phyloP scores from a whole-genome alignment of 495 filamentous ascomycete genomes.

The Platismatia glauca region DNA sequence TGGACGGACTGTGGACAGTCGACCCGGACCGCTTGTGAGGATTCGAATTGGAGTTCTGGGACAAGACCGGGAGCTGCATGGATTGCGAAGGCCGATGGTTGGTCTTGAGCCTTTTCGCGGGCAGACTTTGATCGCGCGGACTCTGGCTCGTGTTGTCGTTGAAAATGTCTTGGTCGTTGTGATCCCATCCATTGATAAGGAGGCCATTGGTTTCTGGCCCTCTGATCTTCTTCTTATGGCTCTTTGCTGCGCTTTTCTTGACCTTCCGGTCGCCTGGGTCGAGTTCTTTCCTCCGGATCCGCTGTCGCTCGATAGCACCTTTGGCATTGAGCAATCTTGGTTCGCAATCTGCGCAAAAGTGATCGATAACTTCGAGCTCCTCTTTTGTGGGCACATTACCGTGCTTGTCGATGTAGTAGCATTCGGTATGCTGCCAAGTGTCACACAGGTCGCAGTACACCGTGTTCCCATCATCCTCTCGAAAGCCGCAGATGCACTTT shows the following conservation, averaged over 20 bases:
- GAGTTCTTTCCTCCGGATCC: conserved; percentile 50
- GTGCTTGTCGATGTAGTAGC: conserved; percentile 54
- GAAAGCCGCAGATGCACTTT: conserved; percentile 89
- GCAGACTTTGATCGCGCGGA: conserved; percentile 50
- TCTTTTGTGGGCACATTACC: conserved; percentile 50
- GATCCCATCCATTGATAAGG: conserved; percentile 38
- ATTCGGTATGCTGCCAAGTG: conserved; percentile 96
- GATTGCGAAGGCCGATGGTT: conserved; percentile 66
- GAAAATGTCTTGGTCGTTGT: conserved; percentile 33
- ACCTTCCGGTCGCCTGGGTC: conserved; percentile 51
- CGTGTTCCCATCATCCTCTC: conserved; percentile 94
- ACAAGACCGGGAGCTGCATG: conserved; percentile 46
- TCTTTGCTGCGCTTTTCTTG: conserved; percentile 61
- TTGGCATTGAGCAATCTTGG: conserved; percentile 63
- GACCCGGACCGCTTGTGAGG: conserved; percentile 43
- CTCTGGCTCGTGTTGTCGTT: conserved; percentile 39
- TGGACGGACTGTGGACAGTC: conserved; percentile 45
- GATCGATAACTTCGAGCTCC: conserved; percentile 53
- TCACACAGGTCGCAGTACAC: conserved; percentile 93
- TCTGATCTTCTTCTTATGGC: conserved; percentile 65
- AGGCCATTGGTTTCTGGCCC: conserved; percentile 26
- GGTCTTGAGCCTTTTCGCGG: conserved; percentile 65
- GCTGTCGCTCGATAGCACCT: conserved; percentile 60
- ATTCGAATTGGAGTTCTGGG: conserved; percentile 31
- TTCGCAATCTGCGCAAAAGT: conserved; percentile 80